Percentiles rank a stretch among this genome's conserved stretches.
Conservation (phyloP, 2,329 filamentous ascomycete species). For the Geoglossum cookeanum region DNA sequence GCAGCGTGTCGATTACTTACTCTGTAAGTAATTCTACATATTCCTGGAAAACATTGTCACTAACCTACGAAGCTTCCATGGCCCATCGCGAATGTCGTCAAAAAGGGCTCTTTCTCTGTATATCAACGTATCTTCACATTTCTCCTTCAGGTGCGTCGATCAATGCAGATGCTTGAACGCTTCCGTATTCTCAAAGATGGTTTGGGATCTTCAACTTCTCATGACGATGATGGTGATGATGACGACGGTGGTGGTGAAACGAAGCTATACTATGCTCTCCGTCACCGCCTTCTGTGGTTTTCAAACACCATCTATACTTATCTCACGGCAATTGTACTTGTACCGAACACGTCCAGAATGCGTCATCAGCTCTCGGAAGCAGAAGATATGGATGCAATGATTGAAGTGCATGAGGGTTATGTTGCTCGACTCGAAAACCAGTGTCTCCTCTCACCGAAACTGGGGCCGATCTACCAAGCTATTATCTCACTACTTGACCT, state of each 20-base stretch:
- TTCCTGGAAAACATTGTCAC: constrained; percentile 4
- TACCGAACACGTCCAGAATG: constrained; percentile 38
- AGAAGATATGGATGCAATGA: constrained; percentile 66
- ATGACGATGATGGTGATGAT: not conserved
- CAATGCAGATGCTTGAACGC: constrained; percentile 31
- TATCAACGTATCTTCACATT: constrained; percentile 62
- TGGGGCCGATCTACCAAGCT: constrained; percentile 51
- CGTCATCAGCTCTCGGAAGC: constrained; percentile 36
- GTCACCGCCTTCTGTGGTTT: constrained; percentile 60
- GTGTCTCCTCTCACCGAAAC: constrained; percentile 46
- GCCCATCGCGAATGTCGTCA: constrained; percentile 53
- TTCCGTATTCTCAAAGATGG: constrained; percentile 31
- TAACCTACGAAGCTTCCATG: constrained; percentile 25
- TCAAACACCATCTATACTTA: constrained; percentile 56
- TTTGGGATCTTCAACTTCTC: constrained; percentile 14
- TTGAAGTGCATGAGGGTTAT: constrained; percentile 45
- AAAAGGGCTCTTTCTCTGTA: constrained; percentile 37
- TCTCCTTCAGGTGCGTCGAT: constrained; percentile 57
- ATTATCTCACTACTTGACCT: constrained; percentile 63
- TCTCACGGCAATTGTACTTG: constrained; percentile 52
- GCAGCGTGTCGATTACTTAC: constrained; percentile 47
- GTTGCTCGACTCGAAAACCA: constrained; percentile 44
- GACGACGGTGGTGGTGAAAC: not conserved
- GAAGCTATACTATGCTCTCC: constrained; percentile 33
- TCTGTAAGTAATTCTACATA: constrained; percentile 25